Base-by-base conservation (phyloP, 140 eudicot genomes). In the Erigeron philadelphicus region DNA sequence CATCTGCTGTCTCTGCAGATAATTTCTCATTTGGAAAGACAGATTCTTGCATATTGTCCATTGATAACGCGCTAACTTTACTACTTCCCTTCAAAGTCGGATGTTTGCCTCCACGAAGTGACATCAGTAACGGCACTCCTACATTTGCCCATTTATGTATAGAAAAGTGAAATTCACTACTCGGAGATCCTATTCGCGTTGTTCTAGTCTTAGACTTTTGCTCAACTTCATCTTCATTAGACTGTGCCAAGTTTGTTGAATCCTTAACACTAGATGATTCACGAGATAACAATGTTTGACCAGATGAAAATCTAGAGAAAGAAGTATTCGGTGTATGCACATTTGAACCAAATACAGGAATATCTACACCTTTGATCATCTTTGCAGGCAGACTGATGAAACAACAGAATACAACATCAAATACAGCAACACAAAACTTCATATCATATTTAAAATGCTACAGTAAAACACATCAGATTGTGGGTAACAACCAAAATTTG, bases 111-210 rank as follows among this genome's bases (percentile, higher is more conserved):
- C 61, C 83, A 48, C 81, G 67, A 49, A 84, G 73, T 49, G 95
- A 81, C 74, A 76, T 77, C 25, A 81, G 56, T 57, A 84, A 53
- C 18, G 98, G 96, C 52, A 80, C 89, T 76, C 82, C 96, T 9
- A 60, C 75, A 52, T 80, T 78, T 52, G 94, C 87, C 98, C 98
- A 93, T 81, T 89, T 89, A 73, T 93, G 79, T 71, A 89, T 89
- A 8, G 98, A 93, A 82, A 93, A 93, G 71, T 93, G 96, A 77
- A 89, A 89, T 47, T 82, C 88, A 50, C 62, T 67, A 35, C 48
- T 59, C 67, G 81, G 68, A 75, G 72, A 76, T 60, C 80, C 77
- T 43, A 83, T 21, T 21, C n/a, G 57, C 21, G 75, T 70, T 65
- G 80, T 49, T 23, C 61, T 73, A 23, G 49, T 66, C 41, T 72